Percentiles rank a stretch among this genome's conserved stretches.
phyloP scores from a whole-genome alignment of 805 yeast species.

The Suhomyces prunicola region DNA sequence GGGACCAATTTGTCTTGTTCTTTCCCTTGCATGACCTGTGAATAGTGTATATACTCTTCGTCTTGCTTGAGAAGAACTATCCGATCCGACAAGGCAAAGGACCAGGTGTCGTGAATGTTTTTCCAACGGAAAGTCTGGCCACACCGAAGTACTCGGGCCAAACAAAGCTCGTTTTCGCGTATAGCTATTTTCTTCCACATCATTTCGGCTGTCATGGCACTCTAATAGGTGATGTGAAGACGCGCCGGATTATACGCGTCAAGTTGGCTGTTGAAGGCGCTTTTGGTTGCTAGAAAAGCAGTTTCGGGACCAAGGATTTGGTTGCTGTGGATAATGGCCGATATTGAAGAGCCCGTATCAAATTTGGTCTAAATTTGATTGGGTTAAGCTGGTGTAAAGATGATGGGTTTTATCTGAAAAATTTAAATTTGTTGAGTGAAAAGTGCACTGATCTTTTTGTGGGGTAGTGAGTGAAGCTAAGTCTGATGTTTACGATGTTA shows the following conservation, averaged over 20 bases:
- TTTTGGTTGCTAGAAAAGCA: background rate
- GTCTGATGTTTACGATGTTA: background rate
- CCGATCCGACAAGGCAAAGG: constrained; percentile 56
- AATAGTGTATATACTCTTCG: constrained; percentile 46
- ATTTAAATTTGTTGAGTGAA: background rate
- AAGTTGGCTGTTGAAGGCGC: background rate
- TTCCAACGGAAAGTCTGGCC: constrained; percentile 89
- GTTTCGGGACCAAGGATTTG: background rate
- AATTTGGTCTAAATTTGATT: background rate
- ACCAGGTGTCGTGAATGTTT: constrained; percentile 59
- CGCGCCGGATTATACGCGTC: background rate
- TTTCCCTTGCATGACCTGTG: constrained; percentile 32
- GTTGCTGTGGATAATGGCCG: background rate
- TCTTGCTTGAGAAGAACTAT: constrained; percentile 68
- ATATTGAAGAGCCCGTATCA: background rate
- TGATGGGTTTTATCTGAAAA: background rate
- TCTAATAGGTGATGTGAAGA: background rate
- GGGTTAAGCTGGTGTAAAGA: too few relatives aligned
- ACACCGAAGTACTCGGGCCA: constrained; percentile 68
- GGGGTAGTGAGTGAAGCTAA: background rate
- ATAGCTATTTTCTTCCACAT: constrained; percentile 11
- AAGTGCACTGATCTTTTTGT: background rate
- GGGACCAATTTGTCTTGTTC: background rate
- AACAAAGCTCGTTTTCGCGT: constrained; percentile 44
- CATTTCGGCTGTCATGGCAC: background rate